These are phyloP conservation scores for Brassica juncea DNA, from an alignment of 345 rosid species.

Conservation along the genomic window DNA sequence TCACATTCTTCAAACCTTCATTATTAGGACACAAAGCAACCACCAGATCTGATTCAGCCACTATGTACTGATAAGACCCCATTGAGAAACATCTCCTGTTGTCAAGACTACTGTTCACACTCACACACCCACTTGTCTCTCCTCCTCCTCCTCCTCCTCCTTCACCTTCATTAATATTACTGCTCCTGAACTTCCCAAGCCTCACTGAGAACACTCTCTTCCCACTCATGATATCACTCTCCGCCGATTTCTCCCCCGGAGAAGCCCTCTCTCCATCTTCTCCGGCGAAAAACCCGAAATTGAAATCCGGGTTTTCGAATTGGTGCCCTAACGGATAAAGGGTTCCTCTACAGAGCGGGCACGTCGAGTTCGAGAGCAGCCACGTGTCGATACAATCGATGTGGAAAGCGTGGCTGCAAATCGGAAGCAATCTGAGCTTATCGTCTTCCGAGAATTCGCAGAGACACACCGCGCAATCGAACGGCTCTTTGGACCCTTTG, in stretches of 20 bases:
- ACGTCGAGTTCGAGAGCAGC: slow-evolving; percentile 87
- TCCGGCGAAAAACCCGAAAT: slow-evolving; percentile 53
- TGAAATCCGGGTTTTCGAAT: slow-evolving; percentile 62
- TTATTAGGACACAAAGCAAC: slow-evolving; percentile 53
- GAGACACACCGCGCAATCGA: slow-evolving; percentile 90
- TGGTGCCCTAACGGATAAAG: slow-evolving; percentile 51
- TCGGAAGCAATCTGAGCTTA: slow-evolving; percentile 76
- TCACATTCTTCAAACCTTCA: slow-evolving; percentile 41
- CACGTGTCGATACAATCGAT: slow-evolving; percentile 89
- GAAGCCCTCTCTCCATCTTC: slow-evolving; percentile 50
- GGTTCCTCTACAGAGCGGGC: slow-evolving; percentile 89
- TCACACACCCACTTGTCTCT: slow-evolving; percentile 56
- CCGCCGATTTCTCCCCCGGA: slow-evolving; percentile 48
- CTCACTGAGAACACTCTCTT: slow-evolving; percentile 82
- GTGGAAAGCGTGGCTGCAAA: slow-evolving; percentile 90
- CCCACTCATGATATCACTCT: slow-evolving; percentile 53
- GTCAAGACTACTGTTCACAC: slow-evolving; percentile 62
- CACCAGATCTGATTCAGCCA: slow-evolving; percentile 65
- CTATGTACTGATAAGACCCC: slow-evolving; percentile 71
- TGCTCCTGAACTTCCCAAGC: slow-evolving; percentile 73
- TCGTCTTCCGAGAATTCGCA: slow-evolving; percentile 73
- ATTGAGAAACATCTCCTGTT: slow-evolving; percentile 59
- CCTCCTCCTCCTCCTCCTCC: slow-evolving; percentile 44
- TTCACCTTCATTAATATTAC: slow-evolving; percentile 41
- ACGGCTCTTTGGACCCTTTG: slow-evolving; percentile 73